Evolutionary conservation across 805 yeast species (phyloP).

Genomic region (Metschnikowia shivogae): DNA sequence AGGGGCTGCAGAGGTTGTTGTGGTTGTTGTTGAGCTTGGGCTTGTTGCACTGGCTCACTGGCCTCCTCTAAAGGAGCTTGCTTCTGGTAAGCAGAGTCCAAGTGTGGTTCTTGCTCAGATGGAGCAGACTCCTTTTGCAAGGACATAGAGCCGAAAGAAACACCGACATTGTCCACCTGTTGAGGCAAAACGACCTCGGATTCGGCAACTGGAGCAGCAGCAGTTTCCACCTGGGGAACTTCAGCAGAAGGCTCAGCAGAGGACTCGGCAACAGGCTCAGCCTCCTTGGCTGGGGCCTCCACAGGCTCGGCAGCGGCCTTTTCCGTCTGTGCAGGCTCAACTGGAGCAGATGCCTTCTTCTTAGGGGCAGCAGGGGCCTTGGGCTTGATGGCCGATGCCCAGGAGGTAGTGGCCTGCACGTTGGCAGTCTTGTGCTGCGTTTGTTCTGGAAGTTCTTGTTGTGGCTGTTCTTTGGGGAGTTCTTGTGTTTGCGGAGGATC

Average conservation of each 20-base stretch:
- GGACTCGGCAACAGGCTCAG: neutral
- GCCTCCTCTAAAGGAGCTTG: slow-evolving; percentile 3
- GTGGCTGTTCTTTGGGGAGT: slow-evolving; percentile 43
- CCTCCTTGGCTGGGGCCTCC: slow-evolving; percentile 6
- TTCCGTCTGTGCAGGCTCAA: slow-evolving; percentile 19
- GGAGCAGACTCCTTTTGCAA: slow-evolving; percentile 34
- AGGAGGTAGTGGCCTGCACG: slow-evolving; percentile 33
- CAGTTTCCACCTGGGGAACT: slow-evolving; percentile 7
- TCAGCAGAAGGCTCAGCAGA: slow-evolving; percentile 16
- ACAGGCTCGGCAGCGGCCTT: slow-evolving; percentile 18
- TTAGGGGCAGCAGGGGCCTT: slow-evolving; percentile 36
- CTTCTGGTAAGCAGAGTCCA: slow-evolving; percentile 6
- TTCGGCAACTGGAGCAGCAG: slow-evolving; percentile 49
- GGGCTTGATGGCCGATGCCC: slow-evolving; percentile 66
- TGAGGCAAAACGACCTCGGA: slow-evolving; percentile 52
- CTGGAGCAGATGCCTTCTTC: slow-evolving; percentile 26
- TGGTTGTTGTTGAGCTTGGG: slow-evolving; percentile 13
- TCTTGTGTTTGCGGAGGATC: slow-evolving; percentile 42
- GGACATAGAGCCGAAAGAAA: slow-evolving; percentile 59
- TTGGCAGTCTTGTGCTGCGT: slow-evolving; percentile 7
- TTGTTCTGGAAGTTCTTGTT: slow-evolving; percentile 19
- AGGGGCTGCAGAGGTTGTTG: slow-evolving; percentile 7
- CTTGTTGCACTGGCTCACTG: slow-evolving; percentile 10
- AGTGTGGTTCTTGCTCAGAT: slow-evolving; percentile 17
- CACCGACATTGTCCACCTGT: slow-evolving; percentile 47